These are phyloP conservation scores for Nicotiana otophora DNA, from an alignment of 257 asterid species.

Conservation along the genomic window DNA sequence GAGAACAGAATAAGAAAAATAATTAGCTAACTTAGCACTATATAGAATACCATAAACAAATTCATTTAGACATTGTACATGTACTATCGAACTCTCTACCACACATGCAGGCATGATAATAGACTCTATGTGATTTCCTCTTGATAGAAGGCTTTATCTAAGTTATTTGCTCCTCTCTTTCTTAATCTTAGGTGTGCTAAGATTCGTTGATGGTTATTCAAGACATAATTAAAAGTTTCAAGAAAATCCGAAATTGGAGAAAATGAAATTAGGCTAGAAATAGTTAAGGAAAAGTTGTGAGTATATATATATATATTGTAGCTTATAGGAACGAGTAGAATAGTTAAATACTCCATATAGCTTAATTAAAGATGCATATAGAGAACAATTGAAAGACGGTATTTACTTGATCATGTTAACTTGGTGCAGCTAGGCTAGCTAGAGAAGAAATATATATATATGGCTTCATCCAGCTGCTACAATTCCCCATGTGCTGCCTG, in stretches of 20 bases:
- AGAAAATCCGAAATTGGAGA: not conserved
- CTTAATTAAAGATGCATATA: not conserved
- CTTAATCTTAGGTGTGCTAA: not conserved
- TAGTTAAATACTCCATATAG: not conserved
- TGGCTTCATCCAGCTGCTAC: constrained; percentile 46
- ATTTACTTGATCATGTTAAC: not conserved
- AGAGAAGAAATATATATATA: not conserved
- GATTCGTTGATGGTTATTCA: not conserved
- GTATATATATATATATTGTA: not conserved
- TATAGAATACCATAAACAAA: no score
- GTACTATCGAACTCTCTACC: no score
- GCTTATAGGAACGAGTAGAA: not conserved
- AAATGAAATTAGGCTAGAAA: not conserved
- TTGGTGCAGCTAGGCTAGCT: not conserved
- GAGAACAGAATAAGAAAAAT: no score
- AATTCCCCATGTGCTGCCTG: constrained; percentile 50
- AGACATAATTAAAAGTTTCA: not conserved
- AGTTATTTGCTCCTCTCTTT: not conserved
- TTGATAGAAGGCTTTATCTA: not conserved
- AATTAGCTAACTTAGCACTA: no score
- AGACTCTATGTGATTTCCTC: no score
- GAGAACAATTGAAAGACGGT: not conserved
- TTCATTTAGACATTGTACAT: no score
- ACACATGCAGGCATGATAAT: no score
- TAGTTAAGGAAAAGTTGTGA: not conserved